Conservation (phyloP, 2,329 filamentous ascomycete species). For the Fusarium pseudocircinatum region DNA sequence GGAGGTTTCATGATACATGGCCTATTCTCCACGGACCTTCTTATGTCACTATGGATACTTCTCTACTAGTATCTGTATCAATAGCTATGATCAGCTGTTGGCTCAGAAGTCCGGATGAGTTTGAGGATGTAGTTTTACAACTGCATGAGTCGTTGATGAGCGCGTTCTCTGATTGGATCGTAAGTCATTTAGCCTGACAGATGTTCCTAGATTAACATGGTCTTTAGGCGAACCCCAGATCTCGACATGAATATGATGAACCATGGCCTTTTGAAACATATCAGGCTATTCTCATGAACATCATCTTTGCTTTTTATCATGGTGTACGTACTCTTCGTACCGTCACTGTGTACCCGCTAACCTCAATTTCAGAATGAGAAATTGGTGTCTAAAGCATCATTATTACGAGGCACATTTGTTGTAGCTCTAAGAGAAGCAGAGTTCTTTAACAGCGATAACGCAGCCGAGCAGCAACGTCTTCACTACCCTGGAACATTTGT, state of each 20-base stretch:
- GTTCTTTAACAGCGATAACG: slow-evolving; percentile 49
- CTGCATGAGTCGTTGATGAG: slow-evolving; percentile 48
- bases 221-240: slow-evolving; percentile 27
- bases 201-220: neutral
- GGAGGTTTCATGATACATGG: slow-evolving; percentile 53
- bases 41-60: slow-evolving; percentile 45
- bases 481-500: slow-evolving; percentile 51
- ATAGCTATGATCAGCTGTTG: slow-evolving; percentile 54
- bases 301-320: slow-evolving; percentile 52
- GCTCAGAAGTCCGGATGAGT: slow-evolving; percentile 44
- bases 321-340: slow-evolving; percentile 39
- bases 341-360: neutral
- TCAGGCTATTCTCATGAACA: slow-evolving; percentile 50
- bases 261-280: slow-evolving; percentile 47
- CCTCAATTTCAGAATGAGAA: slow-evolving; percentile 42
- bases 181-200: slow-evolving; percentile 21
- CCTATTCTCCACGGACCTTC: slow-evolving; percentile 53
- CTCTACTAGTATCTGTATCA: slow-evolving; percentile 41
- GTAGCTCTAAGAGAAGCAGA: slow-evolving; percentile 48
- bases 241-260: slow-evolving; percentile 20
- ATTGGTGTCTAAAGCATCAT: slow-evolving; percentile 44
- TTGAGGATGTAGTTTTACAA: slow-evolving; percentile 42
- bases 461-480: slow-evolving; percentile 48
- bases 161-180: slow-evolving; percentile 43
- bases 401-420: slow-evolving; percentile 50